These are phyloP conservation scores for Glaciozyma martinii DNA, from an alignment of 768 basidiomycete genomes.

Conservation along the genomic window DNA sequence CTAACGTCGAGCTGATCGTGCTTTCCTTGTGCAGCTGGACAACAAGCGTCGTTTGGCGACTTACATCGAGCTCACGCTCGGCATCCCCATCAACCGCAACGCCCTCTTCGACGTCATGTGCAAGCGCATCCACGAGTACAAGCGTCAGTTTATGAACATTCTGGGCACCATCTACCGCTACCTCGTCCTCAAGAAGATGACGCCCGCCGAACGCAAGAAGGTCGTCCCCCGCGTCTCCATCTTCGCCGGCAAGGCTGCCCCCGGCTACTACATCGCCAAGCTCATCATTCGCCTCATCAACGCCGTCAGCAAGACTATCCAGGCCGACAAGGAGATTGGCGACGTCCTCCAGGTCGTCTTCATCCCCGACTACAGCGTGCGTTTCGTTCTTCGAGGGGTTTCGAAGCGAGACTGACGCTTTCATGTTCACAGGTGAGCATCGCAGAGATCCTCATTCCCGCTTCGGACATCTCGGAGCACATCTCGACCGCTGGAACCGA, in stretches of 20 bases:
- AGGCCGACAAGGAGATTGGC: constrained; percentile 67
- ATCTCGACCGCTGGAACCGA: constrained; percentile 97
- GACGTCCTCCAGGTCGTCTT: constrained; percentile 82
- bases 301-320: constrained; percentile 59
- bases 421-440: constrained; percentile 1
- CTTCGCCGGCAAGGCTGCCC: constrained; percentile 96
- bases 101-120: constrained; percentile 90
- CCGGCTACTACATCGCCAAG: constrained; percentile 79
- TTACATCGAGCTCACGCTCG: constrained; percentile 56
- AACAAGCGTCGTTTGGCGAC: constrained; percentile 33
- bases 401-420: no score
- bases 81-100: constrained; percentile 54
- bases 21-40: no score
- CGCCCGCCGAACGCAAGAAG: constrained; percentile 67
- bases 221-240: constrained; percentile 73
- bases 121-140: constrained; percentile 74
- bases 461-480: constrained; percentile 88
- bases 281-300: constrained; percentile 83
- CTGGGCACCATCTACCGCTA: constrained; percentile 65
- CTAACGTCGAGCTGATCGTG: constrained; percentile 35
- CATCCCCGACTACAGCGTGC: constrained; percentile 58
- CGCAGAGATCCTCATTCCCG: constrained; percentile 45
- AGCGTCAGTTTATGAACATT: constrained; percentile 92
- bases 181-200: constrained; percentile 45
- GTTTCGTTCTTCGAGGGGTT: no score